Base-by-base conservation (phyloP, 441 rosid species). In the Mallotus japonicus region DNA sequence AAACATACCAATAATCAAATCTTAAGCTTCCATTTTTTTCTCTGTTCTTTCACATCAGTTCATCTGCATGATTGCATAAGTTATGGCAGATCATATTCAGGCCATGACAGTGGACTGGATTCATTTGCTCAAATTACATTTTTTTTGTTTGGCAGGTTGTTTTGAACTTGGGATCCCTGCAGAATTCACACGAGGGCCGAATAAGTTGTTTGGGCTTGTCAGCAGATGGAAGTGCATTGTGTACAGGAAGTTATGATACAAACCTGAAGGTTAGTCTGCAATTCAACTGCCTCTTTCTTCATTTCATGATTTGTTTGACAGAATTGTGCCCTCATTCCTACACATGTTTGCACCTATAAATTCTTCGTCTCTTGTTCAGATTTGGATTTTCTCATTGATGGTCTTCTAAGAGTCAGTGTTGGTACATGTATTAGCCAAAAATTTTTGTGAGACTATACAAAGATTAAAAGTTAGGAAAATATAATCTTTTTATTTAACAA, bases 231-330 rank as follows among this genome's bases (percentile, higher is more conserved):
- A 96, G 99, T 83, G 98, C 98, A 79, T 80, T 96, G 77, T 93
- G 99, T 85, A 92, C 97, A 79, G 99, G 99, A 86, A 93, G 98
- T 83, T 96, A 79, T 83, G 98, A 96, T 82, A 87, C 97, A 86
- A 93, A 90, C 79, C 88, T 92, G 61, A 93, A 96, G 97, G 98
- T 92, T 62, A 81, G 89, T 76, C 68, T 66, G 63, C 66, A 51
- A 68, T 22, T 70, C 56, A 63, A 32, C 42, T 20, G 28, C 19
- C 47, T 34, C 58, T 17, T 72, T 60, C 61, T 57, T 64, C 60
- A 37, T 69, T 46, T 40, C 11, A 56, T 62, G 47, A 47, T 67
- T 20, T 60, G 32, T 56, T 7, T 5, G 64, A 10, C 44, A 40
- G 34, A 44, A 16, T 59, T 56, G 0, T 15, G 5, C 40, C 12